Conservation (phyloP, 306 rosid species). For the Rubus idaeus region DNA sequence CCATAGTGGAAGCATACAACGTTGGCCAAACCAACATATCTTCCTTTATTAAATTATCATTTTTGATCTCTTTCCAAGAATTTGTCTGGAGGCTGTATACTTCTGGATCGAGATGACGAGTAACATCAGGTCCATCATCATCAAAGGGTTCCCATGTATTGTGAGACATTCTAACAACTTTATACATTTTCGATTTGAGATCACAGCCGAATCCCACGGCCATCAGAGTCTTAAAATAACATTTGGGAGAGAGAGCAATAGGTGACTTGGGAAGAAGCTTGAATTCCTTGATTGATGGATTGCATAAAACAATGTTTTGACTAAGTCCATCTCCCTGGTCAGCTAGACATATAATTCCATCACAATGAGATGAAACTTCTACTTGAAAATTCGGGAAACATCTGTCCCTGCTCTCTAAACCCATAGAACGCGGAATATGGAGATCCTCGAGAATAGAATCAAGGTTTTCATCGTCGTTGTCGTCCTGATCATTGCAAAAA, state of each 20-base stretch:
- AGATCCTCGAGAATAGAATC: neutral
- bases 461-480: neutral
- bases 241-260: neutral
- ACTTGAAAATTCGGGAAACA: too few relatives aligned
- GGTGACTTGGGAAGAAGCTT: neutral
- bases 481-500: neutral
- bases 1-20: too few relatives aligned
- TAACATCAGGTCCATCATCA: too few relatives aligned
- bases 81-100: conserved; percentile 1
- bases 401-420: too few relatives aligned
- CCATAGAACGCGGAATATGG: too few relatives aligned
- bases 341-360: neutral
- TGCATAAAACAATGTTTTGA: neutral
- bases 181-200: neutral
- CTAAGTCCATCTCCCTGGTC: neutral
- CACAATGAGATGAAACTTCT: neutral
- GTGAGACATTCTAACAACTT: neutral
- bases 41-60: neutral
- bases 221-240: too few relatives aligned
- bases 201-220: conserved; percentile 19
- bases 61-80: conserved; percentile 18
- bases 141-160: too few relatives aligned
- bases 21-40: too few relatives aligned
- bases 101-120: neutral
- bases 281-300: neutral